Evolutionary conservation across 2,329 filamentous ascomycete genomes (phyloP).

Genomic region (Phaeomoniella chlamydospora): DNA sequence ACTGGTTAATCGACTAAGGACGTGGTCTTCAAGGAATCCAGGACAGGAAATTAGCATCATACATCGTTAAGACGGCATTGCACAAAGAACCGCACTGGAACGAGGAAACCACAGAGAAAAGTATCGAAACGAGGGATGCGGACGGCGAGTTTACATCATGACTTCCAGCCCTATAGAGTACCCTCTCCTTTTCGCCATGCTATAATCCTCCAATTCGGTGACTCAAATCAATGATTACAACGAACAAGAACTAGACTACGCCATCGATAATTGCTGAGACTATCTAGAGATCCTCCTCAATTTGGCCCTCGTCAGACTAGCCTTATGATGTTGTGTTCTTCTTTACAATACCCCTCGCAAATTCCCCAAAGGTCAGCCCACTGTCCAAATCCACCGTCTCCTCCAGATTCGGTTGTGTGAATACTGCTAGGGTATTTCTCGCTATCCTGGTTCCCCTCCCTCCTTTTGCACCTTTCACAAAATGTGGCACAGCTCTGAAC

Average conservation of each 20-base stretch:
- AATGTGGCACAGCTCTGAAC: slow-evolving; percentile 93
- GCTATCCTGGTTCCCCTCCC: slow-evolving; percentile 34
- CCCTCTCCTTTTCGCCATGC: too few relatives aligned
- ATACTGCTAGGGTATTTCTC: slow-evolving; percentile 83
- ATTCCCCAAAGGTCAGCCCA: slow-evolving; percentile 61
- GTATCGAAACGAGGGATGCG: too few relatives aligned
- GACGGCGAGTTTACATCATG: too few relatives aligned
- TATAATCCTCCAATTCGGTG: too few relatives aligned
- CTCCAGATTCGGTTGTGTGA: slow-evolving; percentile 88
- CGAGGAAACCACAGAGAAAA: too few relatives aligned
- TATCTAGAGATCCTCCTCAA: too few relatives aligned
- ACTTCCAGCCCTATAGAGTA: too few relatives aligned
- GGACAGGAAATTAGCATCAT: slow-evolving; percentile 24
- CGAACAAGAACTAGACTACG: too few relatives aligned
- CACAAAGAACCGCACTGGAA: too few relatives aligned
- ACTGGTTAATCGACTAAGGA: slow-evolving; percentile 25
- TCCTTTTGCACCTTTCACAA: slow-evolving; percentile 62
- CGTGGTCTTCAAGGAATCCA: neutral
- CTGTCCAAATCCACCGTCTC: slow-evolving; percentile 52
- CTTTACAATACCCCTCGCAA: slow-evolving; percentile 68
- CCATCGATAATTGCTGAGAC: too few relatives aligned
- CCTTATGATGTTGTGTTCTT: slow-evolving; percentile 19
- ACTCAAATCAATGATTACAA: too few relatives aligned
- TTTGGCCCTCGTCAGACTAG: too few relatives aligned
- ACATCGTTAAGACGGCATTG: slow-evolving; percentile 31